Evolutionary conservation across 2,329 filamentous ascomycete genomes (phyloP), one percentile per base, ranked within the genome.

Genomic region (Fusarium cicatricum): DNA sequence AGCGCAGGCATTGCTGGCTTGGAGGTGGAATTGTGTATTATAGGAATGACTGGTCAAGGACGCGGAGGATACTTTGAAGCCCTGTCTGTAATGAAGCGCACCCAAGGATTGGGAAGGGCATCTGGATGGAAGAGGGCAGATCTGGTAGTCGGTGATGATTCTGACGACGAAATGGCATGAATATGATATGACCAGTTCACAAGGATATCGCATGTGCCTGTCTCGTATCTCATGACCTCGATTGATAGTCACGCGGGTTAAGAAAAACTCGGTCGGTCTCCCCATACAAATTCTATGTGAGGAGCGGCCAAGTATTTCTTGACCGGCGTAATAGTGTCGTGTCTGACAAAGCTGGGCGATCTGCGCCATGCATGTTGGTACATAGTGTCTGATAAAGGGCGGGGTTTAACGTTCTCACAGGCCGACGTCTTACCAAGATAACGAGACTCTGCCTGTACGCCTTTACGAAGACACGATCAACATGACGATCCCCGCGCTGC

Each of bases 111-210:
- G 52, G 36, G 42, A 56, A 51, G 38, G 34, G 56, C 23, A 28
- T 19, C 50, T 57, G 34, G 45, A 56, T 57, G 48, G 39, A 26
- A 61, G 45, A 51, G 52, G 50, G 53, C 51, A 52, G 67, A 69
- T 69, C 64, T 68, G 63, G 58, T 66, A 56, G 67, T 53, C 62
- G 65, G 53, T 66, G 55, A 70, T 52, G 67, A 70, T 70, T 69
- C 57, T 70, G 55, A 70, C 57, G 68, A 70, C 62, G 68, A 67
- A 69, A 70, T 68, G 67, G 67, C 56, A 71, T 68, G 69, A 72
- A 72, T 62, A 72, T 69, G 65, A 67, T 71, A 73, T 67, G 71
- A 72, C 64, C 64, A 65, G 58, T 62, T 68, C 62, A 65, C 38
- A 58, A 58, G 38, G 39, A 50, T 26, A 26, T 26, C 9, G 5